These are phyloP conservation scores for Lyophyllum atratum DNA, from an alignment of 768 basidiomycete genomes.

Conservation along the genomic window DNA sequence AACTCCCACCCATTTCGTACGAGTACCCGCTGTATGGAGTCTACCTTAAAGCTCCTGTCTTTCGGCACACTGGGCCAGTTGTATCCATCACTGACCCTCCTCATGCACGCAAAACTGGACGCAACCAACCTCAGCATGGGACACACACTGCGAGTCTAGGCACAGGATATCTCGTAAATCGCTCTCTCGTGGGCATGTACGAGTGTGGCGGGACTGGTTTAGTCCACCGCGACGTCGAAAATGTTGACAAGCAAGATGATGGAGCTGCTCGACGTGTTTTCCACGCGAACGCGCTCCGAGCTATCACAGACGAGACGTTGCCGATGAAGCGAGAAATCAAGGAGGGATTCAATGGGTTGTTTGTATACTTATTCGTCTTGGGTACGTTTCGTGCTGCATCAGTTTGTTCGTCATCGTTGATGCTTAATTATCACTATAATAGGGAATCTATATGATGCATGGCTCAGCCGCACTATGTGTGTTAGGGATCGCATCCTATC, in stretches of 20 bases:
- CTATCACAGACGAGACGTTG: conserved; percentile 5
- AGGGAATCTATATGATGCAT: not conserved
- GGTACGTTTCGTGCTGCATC: conserved; percentile 8
- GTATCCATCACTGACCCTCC: conserved; percentile 6
- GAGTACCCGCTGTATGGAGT: conserved; percentile 23
- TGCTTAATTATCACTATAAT: not conserved
- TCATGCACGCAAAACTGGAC: not conserved
- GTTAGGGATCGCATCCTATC: not conserved
- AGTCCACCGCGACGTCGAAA: conserved; percentile 21
- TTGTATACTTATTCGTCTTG: conserved; percentile 24
- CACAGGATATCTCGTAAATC: conserved; percentile 19
- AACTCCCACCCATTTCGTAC: conserved; percentile 17
- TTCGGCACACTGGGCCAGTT: conserved; percentile 18
- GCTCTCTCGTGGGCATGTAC: conserved; percentile 19
- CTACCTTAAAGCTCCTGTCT: conserved; percentile 19
- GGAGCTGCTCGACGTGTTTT: conserved; percentile 27
- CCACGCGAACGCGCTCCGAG: conserved; percentile 18
- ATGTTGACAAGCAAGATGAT: conserved; percentile 32
- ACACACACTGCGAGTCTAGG: conserved; percentile 15
- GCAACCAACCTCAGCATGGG: conserved; percentile 7
- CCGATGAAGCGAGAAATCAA: conserved; percentile 3
- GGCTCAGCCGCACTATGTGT: not conserved
- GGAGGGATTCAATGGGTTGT: conserved; percentile 21
- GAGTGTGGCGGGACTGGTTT: conserved; percentile 7
- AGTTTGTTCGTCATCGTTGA: conserved; percentile 4